These are phyloP conservation scores for Colletotrichum chrysophilum DNA, from an alignment of 2,329 filamentous ascomycete species.

Conservation along the genomic window DNA sequence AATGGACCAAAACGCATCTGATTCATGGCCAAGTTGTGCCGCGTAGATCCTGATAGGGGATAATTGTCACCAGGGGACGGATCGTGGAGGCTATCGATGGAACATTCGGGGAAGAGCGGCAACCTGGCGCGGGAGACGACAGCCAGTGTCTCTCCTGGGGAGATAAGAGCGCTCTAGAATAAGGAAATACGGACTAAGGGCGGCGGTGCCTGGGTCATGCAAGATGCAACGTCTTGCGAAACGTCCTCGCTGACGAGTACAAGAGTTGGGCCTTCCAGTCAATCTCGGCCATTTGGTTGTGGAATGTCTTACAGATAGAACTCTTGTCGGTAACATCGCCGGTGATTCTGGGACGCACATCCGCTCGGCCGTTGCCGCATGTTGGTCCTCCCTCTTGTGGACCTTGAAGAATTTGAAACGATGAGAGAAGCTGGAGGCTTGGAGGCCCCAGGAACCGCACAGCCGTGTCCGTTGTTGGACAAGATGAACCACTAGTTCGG, in stretches of 20 bases:
- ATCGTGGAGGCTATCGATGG: neutral
- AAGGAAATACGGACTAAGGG: neutral
- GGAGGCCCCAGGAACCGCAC: neutral
- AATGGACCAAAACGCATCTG: slow-evolving; percentile 7
- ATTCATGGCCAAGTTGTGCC: slow-evolving; percentile 8
- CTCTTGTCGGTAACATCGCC: neutral
- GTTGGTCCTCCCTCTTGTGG: neutral
- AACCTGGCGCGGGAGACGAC: neutral
- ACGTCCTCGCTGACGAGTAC: neutral
- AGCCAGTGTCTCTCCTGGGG: neutral
- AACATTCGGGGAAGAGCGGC: neutral
- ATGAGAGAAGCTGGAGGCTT: neutral
- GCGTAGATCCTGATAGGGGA: neutral
- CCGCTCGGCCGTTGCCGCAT: neutral
- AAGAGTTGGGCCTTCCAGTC: neutral
- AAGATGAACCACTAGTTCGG: neutral
- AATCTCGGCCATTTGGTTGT: neutral
- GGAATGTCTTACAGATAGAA: neutral
- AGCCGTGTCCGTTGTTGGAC: neutral
- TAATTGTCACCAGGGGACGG: neutral
- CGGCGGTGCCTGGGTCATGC: neutral
- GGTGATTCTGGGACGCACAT: neutral
- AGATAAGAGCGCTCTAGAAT: neutral
- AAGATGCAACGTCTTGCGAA: neutral
- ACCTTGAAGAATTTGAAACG: neutral